Conservation (phyloP, 2,329 filamentous ascomycete species). For the Neodidymelliopsis sp. region DNA sequence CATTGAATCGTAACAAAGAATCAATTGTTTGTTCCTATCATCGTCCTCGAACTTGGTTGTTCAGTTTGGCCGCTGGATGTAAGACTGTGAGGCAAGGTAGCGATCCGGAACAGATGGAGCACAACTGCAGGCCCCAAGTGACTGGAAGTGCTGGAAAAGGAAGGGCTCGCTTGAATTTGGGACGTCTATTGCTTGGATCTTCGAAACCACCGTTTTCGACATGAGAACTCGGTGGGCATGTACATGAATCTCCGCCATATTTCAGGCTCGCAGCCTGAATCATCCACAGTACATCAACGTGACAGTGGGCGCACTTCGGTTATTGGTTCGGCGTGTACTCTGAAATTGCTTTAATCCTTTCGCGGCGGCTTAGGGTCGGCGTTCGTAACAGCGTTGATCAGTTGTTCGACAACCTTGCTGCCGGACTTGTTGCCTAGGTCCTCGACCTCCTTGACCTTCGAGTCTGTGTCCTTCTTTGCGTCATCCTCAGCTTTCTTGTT, state of each 20-base stretch:
- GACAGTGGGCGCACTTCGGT: not conserved
- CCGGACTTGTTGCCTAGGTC: constrained; percentile 80
- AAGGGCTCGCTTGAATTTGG: constrained; percentile 8
- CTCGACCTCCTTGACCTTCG: constrained; percentile 82
- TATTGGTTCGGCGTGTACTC: not conserved
- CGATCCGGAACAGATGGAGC: too few relatives aligned
- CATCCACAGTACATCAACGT: not conserved
- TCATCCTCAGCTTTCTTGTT: constrained; percentile 78
- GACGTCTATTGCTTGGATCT: constrained; percentile 23
- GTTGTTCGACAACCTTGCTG: constrained; percentile 79
- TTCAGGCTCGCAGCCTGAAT: constrained; percentile 1
- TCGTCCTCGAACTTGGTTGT: too few relatives aligned
- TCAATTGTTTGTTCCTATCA: too few relatives aligned
- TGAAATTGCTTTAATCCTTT: constrained; percentile 15
- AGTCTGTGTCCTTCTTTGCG: constrained; percentile 81
- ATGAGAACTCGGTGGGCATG: constrained; percentile 11
- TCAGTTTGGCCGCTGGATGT: too few relatives aligned
- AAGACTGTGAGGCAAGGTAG: too few relatives aligned
- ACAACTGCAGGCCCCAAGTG: not conserved
- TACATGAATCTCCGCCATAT: constrained; percentile 11
- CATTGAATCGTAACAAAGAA: too few relatives aligned
- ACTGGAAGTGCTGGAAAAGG: not conserved
- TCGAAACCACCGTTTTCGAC: constrained; percentile 9
- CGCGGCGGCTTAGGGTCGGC: constrained; percentile 74
- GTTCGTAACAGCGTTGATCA: constrained; percentile 85